Base-by-base conservation (phyloP, 75 land plant genomes). In the Gnetum montanum region DNA sequence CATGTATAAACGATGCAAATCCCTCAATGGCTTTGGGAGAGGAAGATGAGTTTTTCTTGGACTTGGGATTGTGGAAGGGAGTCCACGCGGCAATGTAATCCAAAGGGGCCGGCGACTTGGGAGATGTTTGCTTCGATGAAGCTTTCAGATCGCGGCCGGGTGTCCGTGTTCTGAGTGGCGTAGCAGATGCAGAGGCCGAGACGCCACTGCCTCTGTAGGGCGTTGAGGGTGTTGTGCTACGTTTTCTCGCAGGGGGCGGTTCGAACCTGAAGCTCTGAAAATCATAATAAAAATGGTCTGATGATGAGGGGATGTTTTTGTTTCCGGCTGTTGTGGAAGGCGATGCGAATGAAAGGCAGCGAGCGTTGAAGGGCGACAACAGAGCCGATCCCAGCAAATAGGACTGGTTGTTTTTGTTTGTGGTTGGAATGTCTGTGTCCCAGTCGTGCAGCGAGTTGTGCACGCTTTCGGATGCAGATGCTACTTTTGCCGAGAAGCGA, bases 301-400 rank as follows among this genome's bases (percentile, higher is more conserved):
- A 10, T 40, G 43, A 40, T 10, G 15, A 15, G 43, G 43, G 43
- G 15, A 40, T 15, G 15, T 40, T 15, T 10, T 40, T 10, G 12
- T 10, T n/a, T n/a, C n/a, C n/a, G n/a, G n/a, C n/a, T n/a, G n/a
- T n/a, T n/a, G 72, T 69, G 33, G 68, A 64, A 0, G 79, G 79
- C 4, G 91, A 82, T 10, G 78, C 83, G 65, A 87, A 87, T 2
- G 92, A 87, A 57, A 72, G 51, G 28, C 87, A 87, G 20, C 92
- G 53, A 34, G 83, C 86, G 51, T 75, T 76, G 67, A 74, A 64
- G 4, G 83, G 78, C 24, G 75, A 70, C 37, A 80, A 69, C 43
- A 61, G 46, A 16, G 74, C 71, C 25, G 75, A 62, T 46, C 76
- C 77, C 46, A 70, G 3, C 35, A 47, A 38, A 22, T 64, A 54